Percentiles rank a stretch among this genome's conserved stretches.
Conservation (phyloP, 495 filamentous ascomycete species). For the Xylaria curta region DNA sequence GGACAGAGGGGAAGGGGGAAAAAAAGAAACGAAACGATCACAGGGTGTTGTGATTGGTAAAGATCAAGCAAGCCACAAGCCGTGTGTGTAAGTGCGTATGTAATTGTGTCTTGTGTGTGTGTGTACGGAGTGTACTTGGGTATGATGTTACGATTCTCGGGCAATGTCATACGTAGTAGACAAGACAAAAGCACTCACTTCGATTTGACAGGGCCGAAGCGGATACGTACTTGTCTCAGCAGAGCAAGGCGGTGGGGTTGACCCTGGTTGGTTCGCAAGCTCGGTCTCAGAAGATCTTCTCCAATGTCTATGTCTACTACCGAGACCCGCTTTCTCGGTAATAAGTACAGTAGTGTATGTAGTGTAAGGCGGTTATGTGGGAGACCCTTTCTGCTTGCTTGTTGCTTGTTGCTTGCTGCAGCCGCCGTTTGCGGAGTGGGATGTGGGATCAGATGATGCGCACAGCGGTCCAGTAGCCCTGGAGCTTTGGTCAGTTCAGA, state of each 20-base stretch:
- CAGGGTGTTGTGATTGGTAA: not conserved
- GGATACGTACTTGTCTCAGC: not conserved
- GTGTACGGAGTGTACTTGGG: not conserved
- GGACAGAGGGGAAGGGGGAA: not conserved
- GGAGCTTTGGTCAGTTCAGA: not conserved
- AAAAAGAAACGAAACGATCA: conserved; percentile 3
- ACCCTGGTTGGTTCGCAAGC: conserved; percentile 9
- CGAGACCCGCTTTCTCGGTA: conserved; percentile 18
- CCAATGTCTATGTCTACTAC: not conserved
- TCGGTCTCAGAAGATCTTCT: conserved; percentile 12
- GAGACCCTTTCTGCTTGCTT: not conserved
- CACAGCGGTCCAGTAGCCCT: not conserved
- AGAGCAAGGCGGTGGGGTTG: not conserved
- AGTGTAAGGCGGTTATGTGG: not conserved
- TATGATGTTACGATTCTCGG: too few relatives aligned
- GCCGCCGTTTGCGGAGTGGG: conserved; percentile 22
- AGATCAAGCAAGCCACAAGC: conserved; percentile 6
- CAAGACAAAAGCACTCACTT: not conserved
- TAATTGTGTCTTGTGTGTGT: not conserved
- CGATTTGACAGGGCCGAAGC: not conserved
- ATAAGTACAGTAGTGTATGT: not conserved
- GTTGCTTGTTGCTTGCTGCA: conserved; percentile 18
- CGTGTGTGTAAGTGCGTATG: not conserved
- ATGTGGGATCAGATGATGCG: conserved; percentile 21
- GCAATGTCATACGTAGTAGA: not conserved